Percentiles rank a stretch among this genome's conserved stretches.
Evolutionary conservation across 352 stramenopile species (phyloP).

Genomic region (Globisporangium apiculatum): DNA sequence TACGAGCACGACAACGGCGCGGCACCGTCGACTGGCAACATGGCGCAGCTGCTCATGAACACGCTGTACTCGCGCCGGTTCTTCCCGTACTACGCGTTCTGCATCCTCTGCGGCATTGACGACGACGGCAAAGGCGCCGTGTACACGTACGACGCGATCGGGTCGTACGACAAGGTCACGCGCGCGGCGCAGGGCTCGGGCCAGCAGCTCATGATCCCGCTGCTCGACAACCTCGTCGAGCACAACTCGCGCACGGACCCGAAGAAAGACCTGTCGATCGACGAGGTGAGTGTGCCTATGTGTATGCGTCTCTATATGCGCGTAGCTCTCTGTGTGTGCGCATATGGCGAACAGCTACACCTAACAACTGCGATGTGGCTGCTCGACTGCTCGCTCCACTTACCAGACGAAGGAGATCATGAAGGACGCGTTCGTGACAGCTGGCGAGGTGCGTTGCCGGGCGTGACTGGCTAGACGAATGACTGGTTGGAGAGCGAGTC

Average conservation of each 20-base stretch:
- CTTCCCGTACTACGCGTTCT: constrained; percentile 99
- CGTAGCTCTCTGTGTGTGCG: no score
- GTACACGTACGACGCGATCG: constrained; percentile 98
- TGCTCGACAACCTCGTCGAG: constrained; percentile 96
- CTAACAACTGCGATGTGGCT: background rate
- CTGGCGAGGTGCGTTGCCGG: constrained; percentile 77
- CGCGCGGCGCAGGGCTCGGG: constrained; percentile 85
- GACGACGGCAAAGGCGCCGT: constrained; percentile 94
- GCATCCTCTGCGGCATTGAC: constrained; percentile 96
- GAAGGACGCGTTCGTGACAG: constrained; percentile 98
- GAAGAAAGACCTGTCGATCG: constrained; percentile 84
- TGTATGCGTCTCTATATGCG: background rate
- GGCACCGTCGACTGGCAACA: constrained; percentile 86
- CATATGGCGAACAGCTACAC: background rate
- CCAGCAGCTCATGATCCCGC: constrained; percentile 96
- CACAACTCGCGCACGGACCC: constrained; percentile 88
- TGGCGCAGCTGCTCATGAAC: constrained; percentile 97
- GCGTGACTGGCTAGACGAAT: no score
- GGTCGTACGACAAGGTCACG: constrained; percentile 79
- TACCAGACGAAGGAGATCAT: constrained; percentile 93
- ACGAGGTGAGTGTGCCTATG: constrained; percentile 55
- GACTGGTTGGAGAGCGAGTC: no score
- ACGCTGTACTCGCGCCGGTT: constrained; percentile 98
- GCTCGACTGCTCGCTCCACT: background rate
- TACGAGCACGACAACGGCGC: constrained; percentile 95